These are phyloP conservation scores for Naganishia randhawae DNA, from an alignment of 768 basidiomycete species.

Conservation along the genomic window DNA sequence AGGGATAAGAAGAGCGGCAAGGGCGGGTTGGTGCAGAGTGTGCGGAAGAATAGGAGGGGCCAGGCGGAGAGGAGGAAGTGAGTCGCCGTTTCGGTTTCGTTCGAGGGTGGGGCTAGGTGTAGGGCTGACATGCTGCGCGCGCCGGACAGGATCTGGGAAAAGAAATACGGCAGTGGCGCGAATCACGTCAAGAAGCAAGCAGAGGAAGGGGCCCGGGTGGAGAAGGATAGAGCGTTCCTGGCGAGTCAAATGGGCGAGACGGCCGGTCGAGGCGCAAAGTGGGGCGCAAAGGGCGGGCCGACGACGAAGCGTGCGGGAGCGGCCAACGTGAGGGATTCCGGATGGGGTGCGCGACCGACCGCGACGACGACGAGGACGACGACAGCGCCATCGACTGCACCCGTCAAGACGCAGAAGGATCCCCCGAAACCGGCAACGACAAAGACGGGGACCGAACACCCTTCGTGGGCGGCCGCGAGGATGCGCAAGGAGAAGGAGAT, in stretches of 20 bases:
- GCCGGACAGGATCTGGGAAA: constrained; percentile 89
- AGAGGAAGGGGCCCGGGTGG: constrained; percentile 36
- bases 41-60: constrained; percentile 82
- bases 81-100: constrained; percentile 52
- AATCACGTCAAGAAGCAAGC: constrained; percentile 76
- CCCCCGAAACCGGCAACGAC: constrained; percentile 29
- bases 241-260: constrained; percentile 22
- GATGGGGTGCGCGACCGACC: constrained; percentile 13
- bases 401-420: not conserved
- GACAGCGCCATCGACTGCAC: not conserved
- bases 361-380: not conserved
- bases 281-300: constrained; percentile 5
- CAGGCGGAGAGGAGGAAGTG: constrained; percentile 91
- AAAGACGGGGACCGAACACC: constrained; percentile 63
- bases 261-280: constrained; percentile 3
- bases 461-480: constrained; percentile 94
- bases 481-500: constrained; percentile 59
- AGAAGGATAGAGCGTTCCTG: constrained; percentile 29
- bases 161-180: constrained; percentile 84
- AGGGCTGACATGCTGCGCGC: constrained; percentile 4
- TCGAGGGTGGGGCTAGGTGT: not conserved
- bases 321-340: constrained; percentile 22
- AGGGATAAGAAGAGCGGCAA: constrained; percentile 56
- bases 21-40: constrained; percentile 36
- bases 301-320: constrained; percentile 1